Evolutionary conservation across 139 green algal genomes (phyloP).

Genomic region (Penium margaritaceum): DNA sequence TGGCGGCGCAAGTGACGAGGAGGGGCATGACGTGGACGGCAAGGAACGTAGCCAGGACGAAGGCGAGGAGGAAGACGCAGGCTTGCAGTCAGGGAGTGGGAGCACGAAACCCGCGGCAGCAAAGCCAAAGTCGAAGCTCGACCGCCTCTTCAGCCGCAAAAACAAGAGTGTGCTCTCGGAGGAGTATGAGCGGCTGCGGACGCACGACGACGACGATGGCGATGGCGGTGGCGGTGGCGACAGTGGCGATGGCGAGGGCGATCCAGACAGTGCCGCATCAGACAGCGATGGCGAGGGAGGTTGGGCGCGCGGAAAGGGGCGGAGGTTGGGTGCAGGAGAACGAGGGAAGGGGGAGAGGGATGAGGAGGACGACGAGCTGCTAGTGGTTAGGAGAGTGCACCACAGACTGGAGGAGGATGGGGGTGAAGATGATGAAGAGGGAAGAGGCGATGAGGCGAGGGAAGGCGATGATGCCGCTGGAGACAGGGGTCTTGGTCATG

Average conservation of each 20-base stretch:
- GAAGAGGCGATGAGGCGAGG: neutral
- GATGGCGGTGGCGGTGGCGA: neutral
- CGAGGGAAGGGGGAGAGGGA: conserved; percentile 20
- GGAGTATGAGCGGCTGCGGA: conserved; percentile 28
- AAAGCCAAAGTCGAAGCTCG: conserved; percentile 42
- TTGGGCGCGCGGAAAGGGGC: neutral
- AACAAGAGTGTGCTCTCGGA: conserved; percentile 19
- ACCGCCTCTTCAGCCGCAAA: conserved; percentile 23
- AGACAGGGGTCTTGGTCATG: neutral
- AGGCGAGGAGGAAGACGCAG: conserved; percentile 11
- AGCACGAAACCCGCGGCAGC: conserved; percentile 16
- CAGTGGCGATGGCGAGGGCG: too few relatives aligned
- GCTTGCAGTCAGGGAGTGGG: conserved; percentile 2
- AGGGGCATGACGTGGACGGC: conserved; percentile 2
- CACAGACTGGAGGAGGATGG: conserved; percentile 17
- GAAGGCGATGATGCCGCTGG: neutral
- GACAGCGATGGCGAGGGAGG: neutral
- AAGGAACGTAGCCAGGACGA: neutral
- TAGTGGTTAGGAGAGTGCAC: conserved; percentile 22
- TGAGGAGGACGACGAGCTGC: conserved; percentile 25
- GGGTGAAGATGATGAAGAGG: conserved; percentile 7
- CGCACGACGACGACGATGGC: conserved; percentile 19
- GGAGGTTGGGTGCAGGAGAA: conserved; percentile 5
- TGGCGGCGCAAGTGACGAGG: conserved; percentile 19
- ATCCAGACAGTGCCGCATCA: too few relatives aligned